Percentiles rank a stretch among this genome's conserved stretches.
Evolutionary conservation across 2,329 filamentous ascomycete species (phyloP).

Genomic region (Apiospora aurea): DNA sequence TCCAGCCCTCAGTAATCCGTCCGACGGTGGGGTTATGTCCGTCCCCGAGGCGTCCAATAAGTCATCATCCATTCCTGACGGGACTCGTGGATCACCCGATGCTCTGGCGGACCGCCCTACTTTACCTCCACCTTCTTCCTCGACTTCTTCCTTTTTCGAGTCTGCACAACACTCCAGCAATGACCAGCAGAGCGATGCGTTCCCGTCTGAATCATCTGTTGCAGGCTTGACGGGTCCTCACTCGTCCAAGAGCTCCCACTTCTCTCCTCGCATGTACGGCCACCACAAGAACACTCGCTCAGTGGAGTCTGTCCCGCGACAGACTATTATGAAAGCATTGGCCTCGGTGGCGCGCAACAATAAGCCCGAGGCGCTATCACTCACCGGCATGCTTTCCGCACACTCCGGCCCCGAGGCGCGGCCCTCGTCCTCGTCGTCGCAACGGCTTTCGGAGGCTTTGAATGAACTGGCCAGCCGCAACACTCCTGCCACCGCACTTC

Average conservation of each 20-base stretch:
- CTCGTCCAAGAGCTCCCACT: conserved; percentile 26
- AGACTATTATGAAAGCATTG: conserved; percentile 84
- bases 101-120: conserved; percentile 29
- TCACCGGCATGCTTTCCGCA: conserved; percentile 65
- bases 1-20: conserved; percentile 53
- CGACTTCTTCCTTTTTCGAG: conserved; percentile 27
- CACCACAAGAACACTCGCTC: conserved; percentile 62
- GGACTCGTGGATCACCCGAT: conserved; percentile 28
- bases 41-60: conserved; percentile 27
- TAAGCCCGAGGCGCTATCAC: conserved; percentile 68
- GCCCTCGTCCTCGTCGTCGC: conserved; percentile 56
- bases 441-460: conserved; percentile 69
- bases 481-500: conserved; percentile 60
- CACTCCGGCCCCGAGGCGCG: conserved; percentile 45
- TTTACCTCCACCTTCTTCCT: conserved; percentile 28
- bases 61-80: conserved; percentile 29
- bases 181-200: conserved; percentile 28
- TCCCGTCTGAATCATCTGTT: conserved; percentile 35
- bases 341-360: conserved; percentile 70
- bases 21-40: conserved; percentile 33
- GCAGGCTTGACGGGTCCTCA: conserved; percentile 36
- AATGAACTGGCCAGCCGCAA: conserved; percentile 58
- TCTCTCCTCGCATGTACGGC: conserved; percentile 38
- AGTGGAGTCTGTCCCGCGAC: conserved; percentile 73
- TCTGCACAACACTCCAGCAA: background rate